These are phyloP conservation scores for Phascolomyces articulosus DNA, from an alignment of 371 early-diverging fungal species.

Conservation along the genomic window DNA sequence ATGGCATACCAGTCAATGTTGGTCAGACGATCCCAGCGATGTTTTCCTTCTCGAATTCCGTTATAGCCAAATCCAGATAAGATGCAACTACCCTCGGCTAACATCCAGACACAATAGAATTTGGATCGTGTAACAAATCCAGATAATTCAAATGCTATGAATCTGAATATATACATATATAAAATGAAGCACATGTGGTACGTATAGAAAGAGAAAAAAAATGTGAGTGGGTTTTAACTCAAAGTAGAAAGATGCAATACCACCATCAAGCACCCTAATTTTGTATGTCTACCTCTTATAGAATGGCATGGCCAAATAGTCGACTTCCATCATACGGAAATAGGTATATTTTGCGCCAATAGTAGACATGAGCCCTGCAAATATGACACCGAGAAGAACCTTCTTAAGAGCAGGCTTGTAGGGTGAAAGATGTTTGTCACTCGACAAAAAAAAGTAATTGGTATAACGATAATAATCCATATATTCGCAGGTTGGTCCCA, in stretches of 20 bases:
- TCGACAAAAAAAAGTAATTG: conserved; percentile 10
- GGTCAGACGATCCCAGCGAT: conserved; percentile 57
- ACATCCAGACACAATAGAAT: conserved; percentile 87
- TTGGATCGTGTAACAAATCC: conserved; percentile 75
- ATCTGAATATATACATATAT: neutral
- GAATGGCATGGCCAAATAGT: conserved; percentile 21
- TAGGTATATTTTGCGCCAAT: conserved; percentile 43
- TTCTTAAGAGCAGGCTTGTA: conserved; percentile 28
- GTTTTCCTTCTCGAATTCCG: conserved; percentile 60
- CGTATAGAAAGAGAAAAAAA: too few relatives aligned
- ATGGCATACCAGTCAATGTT: conserved; percentile 74
- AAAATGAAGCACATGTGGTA: neutral
- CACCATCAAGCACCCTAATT: too few relatives aligned
- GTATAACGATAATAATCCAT: conserved; percentile 57
- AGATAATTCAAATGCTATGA: conserved; percentile 63
- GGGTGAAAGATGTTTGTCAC: conserved; percentile 10
- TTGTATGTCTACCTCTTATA: conserved; percentile 8
- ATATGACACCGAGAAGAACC: conserved; percentile 43
- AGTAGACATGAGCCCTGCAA: conserved; percentile 30
- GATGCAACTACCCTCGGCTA: conserved; percentile 87
- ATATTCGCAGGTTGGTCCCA: conserved; percentile 88
- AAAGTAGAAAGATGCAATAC: too few relatives aligned
- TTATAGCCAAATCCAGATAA: conserved; percentile 85
- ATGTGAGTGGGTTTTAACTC: too few relatives aligned
- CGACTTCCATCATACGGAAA: conserved; percentile 37